Conservation (phyloP, 306 rosid genomes). For the Gynostemma pentaphyllum region DNA sequence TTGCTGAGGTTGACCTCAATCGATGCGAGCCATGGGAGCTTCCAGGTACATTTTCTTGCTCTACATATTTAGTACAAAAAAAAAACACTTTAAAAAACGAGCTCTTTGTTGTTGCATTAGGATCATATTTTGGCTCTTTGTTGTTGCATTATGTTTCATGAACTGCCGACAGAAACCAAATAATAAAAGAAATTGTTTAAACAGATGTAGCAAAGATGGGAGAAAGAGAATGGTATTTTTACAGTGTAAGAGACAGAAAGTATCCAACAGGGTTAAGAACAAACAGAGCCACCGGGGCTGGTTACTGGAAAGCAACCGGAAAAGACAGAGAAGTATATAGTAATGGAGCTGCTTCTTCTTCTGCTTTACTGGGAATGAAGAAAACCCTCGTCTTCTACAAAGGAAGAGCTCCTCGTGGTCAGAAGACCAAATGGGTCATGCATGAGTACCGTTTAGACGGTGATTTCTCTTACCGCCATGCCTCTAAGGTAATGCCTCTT, state of each 20-base stretch:
- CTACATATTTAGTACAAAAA: not conserved
- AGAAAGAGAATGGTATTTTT: conserved; percentile 70
- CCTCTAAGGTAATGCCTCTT: conserved; percentile 22
- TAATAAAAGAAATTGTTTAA: no score
- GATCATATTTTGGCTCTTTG: no score
- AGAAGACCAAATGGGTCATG: conserved; percentile 89
- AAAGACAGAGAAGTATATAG: conserved; percentile 53
- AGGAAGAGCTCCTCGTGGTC: conserved; percentile 77
- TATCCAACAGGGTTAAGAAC: conserved; percentile 73
- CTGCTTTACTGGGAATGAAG: conserved; percentile 59
- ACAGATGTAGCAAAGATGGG: conserved; percentile 77
- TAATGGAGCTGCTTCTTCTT: conserved; percentile 18
- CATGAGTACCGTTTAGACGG: conserved; percentile 74
- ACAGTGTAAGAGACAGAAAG: conserved; percentile 66
- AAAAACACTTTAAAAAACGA: no score
- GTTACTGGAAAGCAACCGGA: conserved; percentile 89
- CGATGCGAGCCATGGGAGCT: conserved; percentile 82
- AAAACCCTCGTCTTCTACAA: conserved; percentile 81
- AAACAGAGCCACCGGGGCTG: conserved; percentile 67
- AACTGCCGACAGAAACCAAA: no score
- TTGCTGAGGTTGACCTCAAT: conserved; percentile 65
- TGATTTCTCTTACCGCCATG: conserved; percentile 36
- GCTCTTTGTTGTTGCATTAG: no score
- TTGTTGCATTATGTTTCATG: no score
- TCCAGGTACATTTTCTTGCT: conserved; percentile 32